These are phyloP conservation scores for Cardamine resedifolia DNA, from an alignment of 345 rosid species.

Conservation along the genomic window DNA sequence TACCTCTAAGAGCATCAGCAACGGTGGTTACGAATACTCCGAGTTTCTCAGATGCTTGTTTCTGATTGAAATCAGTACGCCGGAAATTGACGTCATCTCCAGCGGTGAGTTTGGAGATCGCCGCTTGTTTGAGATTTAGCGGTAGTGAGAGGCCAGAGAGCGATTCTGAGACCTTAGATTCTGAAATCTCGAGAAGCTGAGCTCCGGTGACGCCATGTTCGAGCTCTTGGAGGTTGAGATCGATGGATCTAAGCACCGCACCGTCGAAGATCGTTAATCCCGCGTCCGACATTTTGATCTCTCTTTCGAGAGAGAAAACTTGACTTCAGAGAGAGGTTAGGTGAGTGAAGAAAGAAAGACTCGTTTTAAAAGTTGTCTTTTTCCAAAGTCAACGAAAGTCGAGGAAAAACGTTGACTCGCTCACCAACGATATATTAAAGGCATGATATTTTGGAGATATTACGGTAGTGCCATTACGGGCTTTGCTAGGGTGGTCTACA, in stretches of 20 bases:
- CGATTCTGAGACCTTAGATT: constrained; percentile 50
- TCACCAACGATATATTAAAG: not conserved
- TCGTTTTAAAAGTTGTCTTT: not conserved
- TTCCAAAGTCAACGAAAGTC: constrained; percentile 6
- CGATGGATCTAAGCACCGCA: constrained; percentile 52
- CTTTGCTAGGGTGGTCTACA: not conserved
- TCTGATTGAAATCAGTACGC: constrained; percentile 31
- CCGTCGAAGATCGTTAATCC: constrained; percentile 71
- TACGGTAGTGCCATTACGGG: not conserved
- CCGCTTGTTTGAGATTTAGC: constrained; percentile 49
- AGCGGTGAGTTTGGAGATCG: constrained; percentile 46
- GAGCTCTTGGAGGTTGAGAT: constrained; percentile 44
- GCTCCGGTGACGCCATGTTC: constrained; percentile 47
- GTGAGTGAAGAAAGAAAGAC: not conserved
- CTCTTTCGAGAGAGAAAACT: constrained; percentile 1
- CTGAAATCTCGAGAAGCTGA: constrained; percentile 60
- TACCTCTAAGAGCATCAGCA: constrained; percentile 70
- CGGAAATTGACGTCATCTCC: constrained; percentile 45
- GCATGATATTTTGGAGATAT: not conserved
- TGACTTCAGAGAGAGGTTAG: constrained; percentile 4
- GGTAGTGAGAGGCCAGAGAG: constrained; percentile 68
- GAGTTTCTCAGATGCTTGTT: constrained; percentile 47
- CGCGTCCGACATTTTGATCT: constrained; percentile 51
- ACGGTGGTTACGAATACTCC: constrained; percentile 53
- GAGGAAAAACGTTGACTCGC: constrained; percentile 9